Conservation (phyloP, 148 eudicot genomes). For the Persicaria maculosa region DNA sequence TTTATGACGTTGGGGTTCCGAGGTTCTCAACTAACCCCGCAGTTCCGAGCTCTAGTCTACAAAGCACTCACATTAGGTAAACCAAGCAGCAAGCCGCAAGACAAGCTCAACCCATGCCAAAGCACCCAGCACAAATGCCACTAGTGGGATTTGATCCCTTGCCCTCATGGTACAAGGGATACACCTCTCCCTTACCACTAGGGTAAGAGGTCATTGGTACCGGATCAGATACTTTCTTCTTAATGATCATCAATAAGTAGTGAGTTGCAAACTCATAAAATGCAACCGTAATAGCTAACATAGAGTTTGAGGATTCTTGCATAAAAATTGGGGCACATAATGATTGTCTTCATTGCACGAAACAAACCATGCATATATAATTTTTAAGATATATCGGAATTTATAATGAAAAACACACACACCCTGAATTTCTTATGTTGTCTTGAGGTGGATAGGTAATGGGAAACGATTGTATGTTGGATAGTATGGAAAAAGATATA, state of each 20-base stretch:
- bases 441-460: neutral
- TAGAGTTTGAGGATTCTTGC: neutral
- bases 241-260: neutral
- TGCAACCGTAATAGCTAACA: neutral
- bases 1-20: no score
- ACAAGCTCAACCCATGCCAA: no score
- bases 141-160: no score
- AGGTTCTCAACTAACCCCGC: no score
- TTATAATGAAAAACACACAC: neutral
- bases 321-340: neutral
- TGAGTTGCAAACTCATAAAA: neutral
- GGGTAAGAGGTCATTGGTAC: no score
- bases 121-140: no score
- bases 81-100: no score
- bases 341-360: neutral
- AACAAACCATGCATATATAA: neutral
- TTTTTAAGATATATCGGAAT: neutral
- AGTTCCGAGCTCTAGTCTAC: no score
- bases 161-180: no score
- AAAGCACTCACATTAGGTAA: no score
- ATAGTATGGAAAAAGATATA: neutral
- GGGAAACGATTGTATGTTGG: neutral
- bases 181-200: no score
- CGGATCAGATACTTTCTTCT: neutral
- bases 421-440: neutral